Evolutionary conservation across 148 eudicot genomes (phyloP), one percentile per base, ranked within the genome.

Genomic region (Simmondsia chinensis): DNA sequence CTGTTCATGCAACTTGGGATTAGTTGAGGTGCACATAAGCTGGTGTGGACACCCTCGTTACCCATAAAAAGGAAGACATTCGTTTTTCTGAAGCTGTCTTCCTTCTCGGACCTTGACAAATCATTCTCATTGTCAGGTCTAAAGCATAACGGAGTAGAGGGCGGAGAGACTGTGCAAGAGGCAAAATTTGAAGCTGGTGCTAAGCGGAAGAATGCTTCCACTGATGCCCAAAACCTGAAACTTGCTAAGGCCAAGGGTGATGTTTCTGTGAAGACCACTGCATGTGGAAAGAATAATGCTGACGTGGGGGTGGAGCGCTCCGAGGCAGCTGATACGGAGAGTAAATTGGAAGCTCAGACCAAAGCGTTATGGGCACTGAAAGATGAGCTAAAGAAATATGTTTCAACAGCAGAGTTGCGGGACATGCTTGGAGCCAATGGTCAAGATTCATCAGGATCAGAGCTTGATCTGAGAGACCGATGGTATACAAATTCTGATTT

Each of bases 401-500:
- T 91, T 38, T 54, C 81, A 12, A 69, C 79, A 20, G 54, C 56
- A 3, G 94, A 82, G 65, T 39, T 91, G 64, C 73, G 84, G 59
- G 65, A 72, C 68, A 91, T 91, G 99, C 95, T 91, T 64, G 83
- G 74, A 50, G 78, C 64, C 34, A 91, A 91, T 66, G 72, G 52
- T 18, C 99, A 79, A 62, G 70, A 77, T 40, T 70, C 83, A 43
- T 52, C 72, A 36, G 99, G 99, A 51, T 82, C 94, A 50, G 99
- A 91, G 60, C 72, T 82, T 45, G 83, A 69, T 67, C 59, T 91
- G 55, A 71, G 99, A 26, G 99, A 85, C 49, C 85, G 76, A 57
- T 91, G 99, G 99, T 79, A 75, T 43, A 66, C 36, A 47, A 66
- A 35, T 44, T 17, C 53, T 17, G 56, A 12, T 50, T 12, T 33